Evolutionary conservation across 2,329 filamentous ascomycete genomes (phyloP), one percentile per base, ranked within the genome.

Genomic region (Penicillium sp.): DNA sequence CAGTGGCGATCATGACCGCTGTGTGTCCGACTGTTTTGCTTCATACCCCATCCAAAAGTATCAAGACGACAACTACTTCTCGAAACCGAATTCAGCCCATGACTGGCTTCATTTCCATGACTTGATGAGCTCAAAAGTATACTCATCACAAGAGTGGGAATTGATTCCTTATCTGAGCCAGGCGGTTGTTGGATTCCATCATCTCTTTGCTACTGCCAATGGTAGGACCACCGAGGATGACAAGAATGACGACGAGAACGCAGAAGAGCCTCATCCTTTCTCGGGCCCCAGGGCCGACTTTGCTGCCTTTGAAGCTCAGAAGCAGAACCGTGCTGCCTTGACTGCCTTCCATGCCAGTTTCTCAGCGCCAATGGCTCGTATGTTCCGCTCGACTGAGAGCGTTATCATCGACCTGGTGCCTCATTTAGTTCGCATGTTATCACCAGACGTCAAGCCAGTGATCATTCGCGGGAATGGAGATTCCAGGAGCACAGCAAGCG

Each of bases 71-170:
- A 89, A 87, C 1, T 88, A 91, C 63, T 85, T 99, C 31, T 90
- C 87, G 32, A 99, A 99, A 69, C 95, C 95, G 0, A 86, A 88
- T 61, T 78, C 83, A 1, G 91, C 91, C 0, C 96, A 96, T 72
- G 93, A 97, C 67, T 99, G 94, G 94, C 83, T 99, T 52, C 82
- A 95, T 71, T 97, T 99, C 74, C 90, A 97, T 73, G 94, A 97
- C 66, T 79, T 81, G 0, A 86, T 96, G 59, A 91, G 91, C 22
- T 86, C 87, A 1, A 86, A 87, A 38, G 82, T 97, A 1, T 95
- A 87, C 69, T 79, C 85, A n/a, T 87, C 84, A 55, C 93, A 97
- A 71, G 92, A 96, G 52, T 99, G 94, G 90, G 94, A 99, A 72
- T 79, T 99, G 14, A 85, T 84, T 0, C 87, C 91, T 0, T 99